Evolutionary conservation across 164 flowering plant genomes (phyloP).

Genomic region (Vitis cinerea): DNA sequence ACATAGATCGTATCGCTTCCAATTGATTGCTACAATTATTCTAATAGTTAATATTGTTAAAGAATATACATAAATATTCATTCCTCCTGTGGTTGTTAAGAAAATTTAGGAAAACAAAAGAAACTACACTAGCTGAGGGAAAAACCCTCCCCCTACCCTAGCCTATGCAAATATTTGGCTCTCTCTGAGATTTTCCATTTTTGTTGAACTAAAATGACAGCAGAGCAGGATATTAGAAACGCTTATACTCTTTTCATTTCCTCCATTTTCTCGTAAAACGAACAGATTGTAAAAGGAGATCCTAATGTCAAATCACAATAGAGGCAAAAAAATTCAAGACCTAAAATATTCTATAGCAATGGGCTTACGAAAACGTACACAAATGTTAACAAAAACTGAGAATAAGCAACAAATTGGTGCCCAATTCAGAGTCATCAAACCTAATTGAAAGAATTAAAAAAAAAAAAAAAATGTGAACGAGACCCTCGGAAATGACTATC

Average conservation of each 20-base stretch:
- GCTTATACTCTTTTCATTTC: not conserved
- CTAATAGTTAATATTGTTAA: conserved; percentile 40
- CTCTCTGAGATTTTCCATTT: too few relatives aligned
- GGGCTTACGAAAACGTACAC: not conserved
- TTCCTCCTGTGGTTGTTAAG: too few relatives aligned
- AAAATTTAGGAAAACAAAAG: not conserved
- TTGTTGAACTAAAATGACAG: too few relatives aligned
- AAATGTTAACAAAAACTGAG: not conserved
- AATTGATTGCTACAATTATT: conserved; percentile 78
- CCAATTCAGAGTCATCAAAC: not conserved
- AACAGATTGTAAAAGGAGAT: not conserved
- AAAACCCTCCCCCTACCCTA: too few relatives aligned
- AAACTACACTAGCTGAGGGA: too few relatives aligned
- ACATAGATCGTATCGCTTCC: conserved; percentile 83
- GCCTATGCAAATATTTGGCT: too few relatives aligned
- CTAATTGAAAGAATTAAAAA: not conserved
- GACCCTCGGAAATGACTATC: too few relatives aligned
- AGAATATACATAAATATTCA: conserved; percentile 16
- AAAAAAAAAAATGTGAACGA: too few relatives aligned
- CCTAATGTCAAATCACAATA: not conserved
- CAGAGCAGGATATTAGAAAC: too few relatives aligned
- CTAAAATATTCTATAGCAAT: not conserved
- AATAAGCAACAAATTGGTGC: not conserved
- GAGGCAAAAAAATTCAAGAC: not conserved
- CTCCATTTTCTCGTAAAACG: not conserved